phyloP scores from a whole-genome alignment of 2,329 filamentous ascomycete species.

The Fusarium irregulare region DNA sequence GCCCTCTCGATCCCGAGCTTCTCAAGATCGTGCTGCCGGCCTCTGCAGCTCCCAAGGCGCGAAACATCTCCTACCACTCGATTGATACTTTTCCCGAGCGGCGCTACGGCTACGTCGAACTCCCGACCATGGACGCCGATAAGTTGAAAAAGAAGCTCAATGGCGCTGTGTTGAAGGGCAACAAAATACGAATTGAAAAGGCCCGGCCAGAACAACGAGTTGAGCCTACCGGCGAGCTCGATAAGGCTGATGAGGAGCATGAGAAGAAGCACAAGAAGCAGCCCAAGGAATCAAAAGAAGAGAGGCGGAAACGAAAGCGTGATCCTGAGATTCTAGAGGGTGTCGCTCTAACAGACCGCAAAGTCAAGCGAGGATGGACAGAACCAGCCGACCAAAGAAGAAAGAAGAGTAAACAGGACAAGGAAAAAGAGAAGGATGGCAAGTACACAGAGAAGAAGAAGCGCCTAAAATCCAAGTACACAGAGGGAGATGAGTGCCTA shows the following conservation, averaged over 20 bases:
- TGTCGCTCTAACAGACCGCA: conserved; percentile 77
- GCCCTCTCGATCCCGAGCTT: conserved; percentile 82
- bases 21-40: conserved; percentile 77
- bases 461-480: conserved; percentile 79
- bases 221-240: conserved; percentile 51
- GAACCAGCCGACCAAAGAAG: conserved; percentile 67
- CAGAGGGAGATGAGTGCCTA: conserved; percentile 81
- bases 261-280: conserved; percentile 50
- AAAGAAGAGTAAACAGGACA: conserved; percentile 61
- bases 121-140: conserved; percentile 85
- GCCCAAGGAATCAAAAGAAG: conserved; percentile 52
- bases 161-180: conserved; percentile 84
- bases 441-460: conserved; percentile 68
- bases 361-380: conserved; percentile 91
- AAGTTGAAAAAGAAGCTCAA: conserved; percentile 92
- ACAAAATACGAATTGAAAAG: conserved; percentile 85
- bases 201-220: conserved; percentile 70
- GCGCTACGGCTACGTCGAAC: conserved; percentile 88
- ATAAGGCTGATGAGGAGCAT: conserved; percentile 46
- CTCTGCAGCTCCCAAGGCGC: conserved; percentile 72
- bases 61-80: conserved; percentile 87
- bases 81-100: conserved; percentile 90
- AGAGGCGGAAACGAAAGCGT: conserved; percentile 63
- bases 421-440: conserved; percentile 58
- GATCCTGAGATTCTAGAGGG: conserved; percentile 68